Percentiles rank a stretch among this genome's conserved stretches.
These are phyloP conservation scores for Cordyceps tenuipes DNA, from an alignment of 2,329 filamentous ascomycete species.

Conservation along the genomic window DNA sequence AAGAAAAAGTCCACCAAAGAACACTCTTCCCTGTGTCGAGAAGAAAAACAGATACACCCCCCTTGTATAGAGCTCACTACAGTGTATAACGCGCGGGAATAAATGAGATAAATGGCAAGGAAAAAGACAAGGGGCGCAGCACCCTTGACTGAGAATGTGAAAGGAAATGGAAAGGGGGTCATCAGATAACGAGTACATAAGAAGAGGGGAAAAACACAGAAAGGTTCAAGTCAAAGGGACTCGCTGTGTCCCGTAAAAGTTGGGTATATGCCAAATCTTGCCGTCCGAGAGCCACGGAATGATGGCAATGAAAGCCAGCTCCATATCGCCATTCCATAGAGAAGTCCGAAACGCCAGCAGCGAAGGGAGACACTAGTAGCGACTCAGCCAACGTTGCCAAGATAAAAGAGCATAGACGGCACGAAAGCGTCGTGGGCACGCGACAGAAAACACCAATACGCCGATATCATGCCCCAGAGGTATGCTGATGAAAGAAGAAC, in stretches of 20 bases:
- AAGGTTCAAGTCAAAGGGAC: not conserved
- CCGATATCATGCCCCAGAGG: slow-evolving; percentile 7
- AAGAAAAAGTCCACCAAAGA: not conserved
- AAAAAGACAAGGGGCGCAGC: slow-evolving; percentile 5
- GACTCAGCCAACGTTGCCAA: not conserved
- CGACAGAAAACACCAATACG: slow-evolving; percentile 7
- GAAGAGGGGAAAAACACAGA: not conserved
- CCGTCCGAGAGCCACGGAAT: not conserved
- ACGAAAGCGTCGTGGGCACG: not conserved
- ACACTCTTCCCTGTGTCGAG: not conserved
- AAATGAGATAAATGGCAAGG: not conserved
- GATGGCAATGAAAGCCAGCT: slow-evolving; percentile 5
- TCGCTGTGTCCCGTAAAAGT: slow-evolving; percentile 2
- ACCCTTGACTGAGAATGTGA: not conserved
- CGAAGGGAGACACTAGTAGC: not conserved
- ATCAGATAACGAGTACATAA: not conserved
- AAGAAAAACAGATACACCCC: slow-evolving; percentile 14
- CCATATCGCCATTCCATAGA: slow-evolving; percentile 8
- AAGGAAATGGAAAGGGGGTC: not conserved
- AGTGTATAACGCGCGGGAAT: not conserved
- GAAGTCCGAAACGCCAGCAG: not conserved
- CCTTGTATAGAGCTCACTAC: slow-evolving; percentile 14
- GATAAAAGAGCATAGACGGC: not conserved
- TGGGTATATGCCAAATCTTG: not conserved
- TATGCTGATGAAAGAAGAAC: not conserved